Conservation (phyloP, 257 asterid genomes). For the Voacanga thouarsii region DNA sequence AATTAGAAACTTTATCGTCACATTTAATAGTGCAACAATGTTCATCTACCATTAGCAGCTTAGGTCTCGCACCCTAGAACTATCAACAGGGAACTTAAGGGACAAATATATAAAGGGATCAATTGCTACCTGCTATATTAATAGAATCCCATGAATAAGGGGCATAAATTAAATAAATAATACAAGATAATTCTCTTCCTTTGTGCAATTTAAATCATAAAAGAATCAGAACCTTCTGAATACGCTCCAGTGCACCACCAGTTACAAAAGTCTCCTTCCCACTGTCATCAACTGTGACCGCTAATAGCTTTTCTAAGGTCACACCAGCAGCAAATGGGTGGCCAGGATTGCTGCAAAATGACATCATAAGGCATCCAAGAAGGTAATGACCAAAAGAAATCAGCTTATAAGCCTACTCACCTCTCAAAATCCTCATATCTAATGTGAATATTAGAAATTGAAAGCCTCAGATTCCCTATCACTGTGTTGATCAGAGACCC, state of each 20-base stretch:
- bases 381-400: conserved; percentile 12
- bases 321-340: conserved; percentile 94
- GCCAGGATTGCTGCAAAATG: conserved; percentile 72
- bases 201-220: not conserved
- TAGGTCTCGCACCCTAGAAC: not conserved
- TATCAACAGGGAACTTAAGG: not conserved
- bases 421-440: conserved; percentile 98
- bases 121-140: not conserved
- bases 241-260: conserved; percentile 82
- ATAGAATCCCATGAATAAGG: not conserved
- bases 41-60: not conserved
- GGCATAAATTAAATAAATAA: not conserved
- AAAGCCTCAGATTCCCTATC: conserved; percentile 94
- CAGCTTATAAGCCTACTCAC: conserved; percentile 34
- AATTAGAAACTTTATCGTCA: not conserved
- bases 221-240: conserved; percentile 68
- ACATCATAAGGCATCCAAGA: conserved; percentile 17
- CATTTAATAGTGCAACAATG: not conserved
- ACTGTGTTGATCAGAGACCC: conserved; percentile 94
- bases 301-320: conserved; percentile 85
- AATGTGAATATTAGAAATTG: conserved; percentile 89
- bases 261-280: conserved; percentile 86
- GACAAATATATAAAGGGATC: not conserved
- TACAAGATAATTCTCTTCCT: not conserved
- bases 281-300: conserved; percentile 81